A percentile compares a stretch with the other conserved stretches of the same genome.
phyloP scores from a whole-genome alignment of 1,284 basidiomycete genomes.

The Pseudozyma sp. region DNA sequence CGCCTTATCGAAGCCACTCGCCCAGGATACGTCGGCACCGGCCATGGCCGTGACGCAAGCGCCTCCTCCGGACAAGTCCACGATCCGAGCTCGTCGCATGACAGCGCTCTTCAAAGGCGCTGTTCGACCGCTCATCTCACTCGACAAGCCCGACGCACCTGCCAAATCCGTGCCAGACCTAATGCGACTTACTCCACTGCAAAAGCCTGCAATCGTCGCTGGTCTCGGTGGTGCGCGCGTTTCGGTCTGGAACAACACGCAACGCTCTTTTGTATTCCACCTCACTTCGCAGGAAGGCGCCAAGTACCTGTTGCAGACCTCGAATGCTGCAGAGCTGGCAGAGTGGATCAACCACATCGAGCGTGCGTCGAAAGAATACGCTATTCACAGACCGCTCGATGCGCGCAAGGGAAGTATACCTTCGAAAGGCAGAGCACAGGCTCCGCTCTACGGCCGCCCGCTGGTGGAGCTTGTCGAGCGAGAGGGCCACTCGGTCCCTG shows the following conservation, averaged over 20 bases:
- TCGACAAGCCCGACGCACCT: constrained; percentile 47
- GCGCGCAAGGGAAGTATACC: constrained; percentile 19
- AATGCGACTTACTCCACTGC: constrained; percentile 51
- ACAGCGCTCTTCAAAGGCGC: constrained; percentile 66
- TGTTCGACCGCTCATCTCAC: constrained; percentile 54
- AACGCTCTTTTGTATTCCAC: constrained; percentile 64
- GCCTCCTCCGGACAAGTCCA: constrained; percentile 42
- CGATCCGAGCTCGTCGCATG: constrained; percentile 59
- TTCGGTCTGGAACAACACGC: constrained; percentile 61
- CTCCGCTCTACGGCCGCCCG: constrained; percentile 57
- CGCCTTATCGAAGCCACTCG: constrained; percentile 6
- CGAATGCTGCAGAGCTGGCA: constrained; percentile 53
- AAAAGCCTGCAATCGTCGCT: constrained; percentile 54
- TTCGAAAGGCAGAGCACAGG: constrained; percentile 12
- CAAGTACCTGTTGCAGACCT: constrained; percentile 63
- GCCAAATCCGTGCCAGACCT: constrained; percentile 44
- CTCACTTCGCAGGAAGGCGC: constrained; percentile 57
- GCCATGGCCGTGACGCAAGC: constrained; percentile 13
- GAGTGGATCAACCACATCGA: constrained; percentile 61
- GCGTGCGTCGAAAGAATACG: constrained; percentile 40
- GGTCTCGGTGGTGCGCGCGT: constrained; percentile 57
- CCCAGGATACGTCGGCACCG: constrained; percentile 7
- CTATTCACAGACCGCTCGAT: constrained; percentile 14
- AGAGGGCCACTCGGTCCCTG: constrained; percentile 56
- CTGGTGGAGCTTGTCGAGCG: constrained; percentile 53